Evolutionary conservation across 2,329 filamentous ascomycete species (phyloP), one percentile per base, ranked within the genome.

Genomic region (Acrocalymma vagum): DNA sequence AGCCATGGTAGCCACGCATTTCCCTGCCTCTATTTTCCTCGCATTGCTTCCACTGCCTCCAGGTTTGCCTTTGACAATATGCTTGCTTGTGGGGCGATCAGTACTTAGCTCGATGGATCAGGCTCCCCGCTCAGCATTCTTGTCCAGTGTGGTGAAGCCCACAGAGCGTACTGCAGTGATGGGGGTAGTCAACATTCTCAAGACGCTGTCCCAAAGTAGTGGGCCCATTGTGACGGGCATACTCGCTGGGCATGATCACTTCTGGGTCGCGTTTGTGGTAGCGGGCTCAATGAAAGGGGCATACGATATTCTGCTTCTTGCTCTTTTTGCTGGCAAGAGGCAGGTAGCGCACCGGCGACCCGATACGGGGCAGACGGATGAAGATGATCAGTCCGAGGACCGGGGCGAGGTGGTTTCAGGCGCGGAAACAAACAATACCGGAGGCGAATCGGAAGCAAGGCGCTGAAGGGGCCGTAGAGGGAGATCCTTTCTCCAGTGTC

Each of bases 181-280:
- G 67, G 68, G 68, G n/a, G 54, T 69, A 3, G 64, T 71, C 14
- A 71, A 70, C 16, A 67, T 69, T 18, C 36, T 69, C 21, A 70
- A 70, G 41, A 71, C 60, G 3, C 45, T 70, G 24, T 57, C 55
- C 18, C 67, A 71, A 38, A 65, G 62, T 26, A 41, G 48, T 10
- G 69, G 69, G 1, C 69, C 69, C 2, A 55, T 37, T 27, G 25
- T 70, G 1, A 72, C 69, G 6, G 69, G 69, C 6, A n/a, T 66
- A 1, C 35, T 72, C 18, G 69, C 69, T 6, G 63, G 60, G 2
- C 45, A 45, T 3, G 50, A 50, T 6, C 38, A 51, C 14, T 72
- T 72, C 27, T 70, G 69, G 69, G 58, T 72, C 5, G 68, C 69
- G 3, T 72, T 72, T 42, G 58, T 70, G 15, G 57, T 60, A 2